Percentiles rank a stretch among this genome's conserved stretches.
Conservation (phyloP, 2,329 filamentous ascomycete species). For the Pseudocercospora cruenta region DNA sequence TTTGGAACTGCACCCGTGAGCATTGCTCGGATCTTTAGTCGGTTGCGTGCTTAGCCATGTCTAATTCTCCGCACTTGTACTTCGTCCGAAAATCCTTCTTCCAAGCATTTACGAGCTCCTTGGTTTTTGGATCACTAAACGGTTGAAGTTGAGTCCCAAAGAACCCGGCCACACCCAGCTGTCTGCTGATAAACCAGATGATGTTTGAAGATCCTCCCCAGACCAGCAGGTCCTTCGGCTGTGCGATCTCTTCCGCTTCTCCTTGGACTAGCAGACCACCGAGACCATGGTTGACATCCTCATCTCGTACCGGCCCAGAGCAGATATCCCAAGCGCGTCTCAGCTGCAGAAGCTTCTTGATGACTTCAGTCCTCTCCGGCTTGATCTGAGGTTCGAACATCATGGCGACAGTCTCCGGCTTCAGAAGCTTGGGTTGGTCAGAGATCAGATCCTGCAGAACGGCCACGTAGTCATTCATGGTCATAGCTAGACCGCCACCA, state of each 20-base stretch:
- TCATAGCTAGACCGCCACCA: constrained; percentile 8
- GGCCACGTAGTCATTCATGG: constrained; percentile 45
- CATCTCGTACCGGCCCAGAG: constrained; percentile 12
- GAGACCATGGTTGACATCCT: constrained; percentile 19
- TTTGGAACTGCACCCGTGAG: too few relatives aligned
- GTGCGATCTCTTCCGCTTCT: constrained; percentile 2
- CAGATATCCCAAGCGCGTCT: constrained; percentile 15
- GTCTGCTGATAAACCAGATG: constrained; percentile 16
- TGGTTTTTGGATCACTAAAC: constrained; percentile 13
- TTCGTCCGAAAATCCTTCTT: constrained; percentile 19
- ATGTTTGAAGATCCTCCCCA: constrained; percentile 21
- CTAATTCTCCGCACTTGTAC: neutral
- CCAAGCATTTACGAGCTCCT: constrained; percentile 17
- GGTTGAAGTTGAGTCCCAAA: constrained; percentile 22
- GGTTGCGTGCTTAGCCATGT: neutral
- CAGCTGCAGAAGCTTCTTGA: constrained; percentile 6
- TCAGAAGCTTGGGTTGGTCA: constrained; percentile 53
- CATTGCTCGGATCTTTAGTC: too few relatives aligned
- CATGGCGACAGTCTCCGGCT: constrained; percentile 41
- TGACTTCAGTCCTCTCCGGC: constrained; percentile 14
- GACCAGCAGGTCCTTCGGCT: constrained; percentile 15
- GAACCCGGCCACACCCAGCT: constrained; percentile 16
- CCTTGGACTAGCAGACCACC: constrained; percentile 9
- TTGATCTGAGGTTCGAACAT: constrained; percentile 53
- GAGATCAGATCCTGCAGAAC: constrained; percentile 51